These are phyloP conservation scores for Hamamelis virginiana DNA, from an alignment of 164 flowering plant genomes.

Conservation along the genomic window DNA sequence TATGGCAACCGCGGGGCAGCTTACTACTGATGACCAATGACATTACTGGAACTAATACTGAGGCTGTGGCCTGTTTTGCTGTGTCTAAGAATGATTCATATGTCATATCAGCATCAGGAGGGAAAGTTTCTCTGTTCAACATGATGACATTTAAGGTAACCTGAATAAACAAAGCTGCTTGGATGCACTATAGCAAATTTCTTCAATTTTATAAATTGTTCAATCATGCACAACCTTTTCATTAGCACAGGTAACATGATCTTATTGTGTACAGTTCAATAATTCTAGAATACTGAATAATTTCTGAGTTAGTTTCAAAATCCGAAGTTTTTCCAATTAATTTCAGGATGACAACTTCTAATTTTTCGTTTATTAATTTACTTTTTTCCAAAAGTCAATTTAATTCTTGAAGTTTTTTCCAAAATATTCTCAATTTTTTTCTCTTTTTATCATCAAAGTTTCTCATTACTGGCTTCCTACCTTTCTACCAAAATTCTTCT, in stretches of 20 bases:
- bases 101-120: slow-evolving; percentile 52
- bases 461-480: no score
- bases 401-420: no score
- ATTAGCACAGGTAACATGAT: not conserved
- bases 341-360: no score
- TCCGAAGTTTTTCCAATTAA: no score
- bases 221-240: not conserved
- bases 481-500: no score
- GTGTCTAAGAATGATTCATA: slow-evolving; percentile 50
- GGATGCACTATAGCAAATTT: not conserved
- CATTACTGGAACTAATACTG: slow-evolving; percentile 19
- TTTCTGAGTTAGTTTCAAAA: no score
- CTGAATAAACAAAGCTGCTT: not conserved
- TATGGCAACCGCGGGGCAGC: slow-evolving; percentile 32
- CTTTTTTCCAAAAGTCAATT: no score
- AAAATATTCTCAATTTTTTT: no score
- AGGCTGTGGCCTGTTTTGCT: slow-evolving; percentile 42
- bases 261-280: not conserved
- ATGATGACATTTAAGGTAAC: slow-evolving; percentile 45
- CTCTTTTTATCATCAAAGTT: no score
- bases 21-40: slow-evolving; percentile 37
- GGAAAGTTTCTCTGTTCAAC: slow-evolving; percentile 45
- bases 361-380: no score
- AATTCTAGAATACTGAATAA: not conserved
- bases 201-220: not conserved